phyloP scores from a whole-genome alignment of 1,284 basidiomycete genomes.

The Austroboletus niveus region DNA sequence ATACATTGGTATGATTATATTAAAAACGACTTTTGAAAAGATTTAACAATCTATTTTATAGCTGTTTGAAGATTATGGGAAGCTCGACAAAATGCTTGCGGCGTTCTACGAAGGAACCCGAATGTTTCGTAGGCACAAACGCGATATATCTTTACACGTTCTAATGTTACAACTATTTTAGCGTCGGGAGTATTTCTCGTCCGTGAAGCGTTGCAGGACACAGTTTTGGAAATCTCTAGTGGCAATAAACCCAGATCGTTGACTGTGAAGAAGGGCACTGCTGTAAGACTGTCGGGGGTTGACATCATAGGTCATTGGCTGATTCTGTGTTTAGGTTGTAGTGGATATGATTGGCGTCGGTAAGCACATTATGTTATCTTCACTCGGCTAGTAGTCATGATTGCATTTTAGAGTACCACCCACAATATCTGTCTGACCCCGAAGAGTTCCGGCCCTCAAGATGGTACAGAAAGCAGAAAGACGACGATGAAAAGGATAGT shows the following conservation, averaged over 20 bases:
- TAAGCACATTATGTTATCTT: slow-evolving; percentile 31
- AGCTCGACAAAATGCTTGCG: slow-evolving; percentile 45
- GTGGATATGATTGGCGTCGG: slow-evolving; percentile 53
- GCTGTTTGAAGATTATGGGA: slow-evolving; percentile 43
- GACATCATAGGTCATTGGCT: background rate
- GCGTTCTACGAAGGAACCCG: slow-evolving; percentile 46
- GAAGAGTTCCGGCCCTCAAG: slow-evolving; percentile 38
- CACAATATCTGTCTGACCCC: slow-evolving; percentile 40
- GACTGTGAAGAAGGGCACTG: slow-evolving; percentile 30
- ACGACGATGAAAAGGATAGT: slow-evolving; percentile 14
- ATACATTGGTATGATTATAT: slow-evolving; percentile 37
- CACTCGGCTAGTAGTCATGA: background rate
- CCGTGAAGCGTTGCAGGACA: slow-evolving; percentile 24
- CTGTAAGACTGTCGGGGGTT: slow-evolving; percentile 13
- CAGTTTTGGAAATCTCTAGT: slow-evolving; percentile 18
- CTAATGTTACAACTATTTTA: slow-evolving; percentile 3
- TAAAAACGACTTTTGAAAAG: background rate
- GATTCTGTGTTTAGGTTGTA: slow-evolving; percentile 28
- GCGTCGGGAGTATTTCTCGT: slow-evolving; percentile 20
- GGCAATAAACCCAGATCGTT: slow-evolving; percentile 14
- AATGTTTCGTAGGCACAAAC: slow-evolving; percentile 42
- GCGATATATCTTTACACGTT: background rate
- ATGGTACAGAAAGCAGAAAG: slow-evolving; percentile 35
- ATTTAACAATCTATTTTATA: slow-evolving; percentile 16
- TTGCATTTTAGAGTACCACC: slow-evolving; percentile 34